phyloP scores from a whole-genome alignment of 2,329 filamentous ascomycete species.

The Alternaria incomplexa region DNA sequence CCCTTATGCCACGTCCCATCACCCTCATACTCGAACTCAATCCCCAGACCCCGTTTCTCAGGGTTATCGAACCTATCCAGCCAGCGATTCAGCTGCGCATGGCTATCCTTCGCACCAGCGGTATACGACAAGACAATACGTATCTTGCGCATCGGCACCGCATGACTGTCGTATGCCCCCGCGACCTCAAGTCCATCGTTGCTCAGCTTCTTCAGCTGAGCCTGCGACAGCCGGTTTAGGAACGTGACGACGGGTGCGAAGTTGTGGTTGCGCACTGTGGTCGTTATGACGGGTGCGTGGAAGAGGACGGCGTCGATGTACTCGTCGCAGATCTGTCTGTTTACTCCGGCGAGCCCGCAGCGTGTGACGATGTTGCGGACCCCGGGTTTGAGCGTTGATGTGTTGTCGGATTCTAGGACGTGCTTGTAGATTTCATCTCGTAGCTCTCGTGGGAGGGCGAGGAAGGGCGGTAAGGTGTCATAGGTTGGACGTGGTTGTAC shows the following conservation, averaged over 20 bases:
- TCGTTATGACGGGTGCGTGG: slow-evolving; percentile 14
- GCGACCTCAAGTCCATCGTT: not conserved
- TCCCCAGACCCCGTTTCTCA: slow-evolving; percentile 8
- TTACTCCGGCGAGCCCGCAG: slow-evolving; percentile 15
- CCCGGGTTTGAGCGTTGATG: slow-evolving; percentile 4
- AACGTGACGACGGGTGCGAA: slow-evolving; percentile 24
- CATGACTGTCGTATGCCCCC: not conserved
- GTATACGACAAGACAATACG: slow-evolving; percentile 8
- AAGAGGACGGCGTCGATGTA: slow-evolving; percentile 21
- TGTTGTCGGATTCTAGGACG: slow-evolving; percentile 4
- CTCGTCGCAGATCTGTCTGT: slow-evolving; percentile 17
- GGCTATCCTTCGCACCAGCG: slow-evolving; percentile 6
- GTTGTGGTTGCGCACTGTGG: slow-evolving; percentile 24
- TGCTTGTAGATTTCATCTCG: slow-evolving; percentile 26
- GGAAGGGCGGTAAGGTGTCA: slow-evolving; percentile 3
- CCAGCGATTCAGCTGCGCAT: slow-evolving; percentile 16
- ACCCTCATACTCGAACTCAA: slow-evolving; percentile 7
- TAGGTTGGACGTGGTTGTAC: not conserved
- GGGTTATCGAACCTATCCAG: slow-evolving; percentile 13
- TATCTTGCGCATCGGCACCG: slow-evolving; percentile 4
- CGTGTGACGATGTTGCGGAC: slow-evolving; percentile 12
- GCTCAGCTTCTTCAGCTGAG: slow-evolving; percentile 9
- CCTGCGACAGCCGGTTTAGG: slow-evolving; percentile 18
- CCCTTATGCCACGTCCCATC: slow-evolving; percentile 4
- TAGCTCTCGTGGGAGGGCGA: slow-evolving; percentile 23